A percentile compares a stretch with the other conserved stretches of the same genome.
These are phyloP conservation scores for Paralagenidium karlingii DNA, from an alignment of 352 stramenopile species.

Conservation along the genomic window DNA sequence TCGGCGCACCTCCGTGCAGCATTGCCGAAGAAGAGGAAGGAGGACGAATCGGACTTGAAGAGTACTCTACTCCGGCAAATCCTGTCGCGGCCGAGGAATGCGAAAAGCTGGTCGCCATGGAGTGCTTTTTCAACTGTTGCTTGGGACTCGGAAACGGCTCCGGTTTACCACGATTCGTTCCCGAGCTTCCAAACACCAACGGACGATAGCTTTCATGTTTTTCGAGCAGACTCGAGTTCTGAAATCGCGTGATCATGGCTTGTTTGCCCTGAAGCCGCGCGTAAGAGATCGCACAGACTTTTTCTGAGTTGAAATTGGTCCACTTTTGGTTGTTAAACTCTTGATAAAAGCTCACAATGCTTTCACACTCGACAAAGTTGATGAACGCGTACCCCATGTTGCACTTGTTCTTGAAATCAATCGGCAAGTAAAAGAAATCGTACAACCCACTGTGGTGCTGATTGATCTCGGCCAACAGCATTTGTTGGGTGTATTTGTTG, in stretches of 20 bases:
- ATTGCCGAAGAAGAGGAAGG: no score
- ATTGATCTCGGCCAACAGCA: constrained; percentile 97
- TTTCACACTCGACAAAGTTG: constrained; percentile 92
- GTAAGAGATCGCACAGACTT: constrained; percentile 98
- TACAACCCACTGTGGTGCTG: constrained; percentile 85
- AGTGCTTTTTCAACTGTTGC: constrained; percentile 5
- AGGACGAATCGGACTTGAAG: no score
- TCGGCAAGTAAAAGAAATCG: constrained; percentile 99
- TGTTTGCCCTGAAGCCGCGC: constrained; percentile 95
- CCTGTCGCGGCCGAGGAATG: constrained; percentile 11
- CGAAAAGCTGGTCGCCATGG: constrained; percentile 23
- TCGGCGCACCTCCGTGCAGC: constrained; percentile 5
- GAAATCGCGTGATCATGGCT: constrained; percentile 97
- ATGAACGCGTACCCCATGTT: constrained; percentile 99
- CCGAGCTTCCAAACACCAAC: constrained; percentile 82
- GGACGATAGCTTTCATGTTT: constrained; percentile 90
- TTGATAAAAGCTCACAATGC: constrained; percentile 69
- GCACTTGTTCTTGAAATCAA: constrained; percentile 99
- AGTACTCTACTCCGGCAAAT: no score
- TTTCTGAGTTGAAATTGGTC: constrained; percentile 99
- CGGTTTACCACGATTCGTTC: constrained; percentile 40
- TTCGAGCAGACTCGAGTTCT: constrained; percentile 94
- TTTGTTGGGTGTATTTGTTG: constrained; percentile 99
- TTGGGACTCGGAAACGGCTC: constrained; percentile 64
- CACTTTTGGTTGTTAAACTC: constrained; percentile 86